Evolutionary conservation across 148 eudicot genomes (phyloP).

Genomic region (Vaccinium darrowii): DNA sequence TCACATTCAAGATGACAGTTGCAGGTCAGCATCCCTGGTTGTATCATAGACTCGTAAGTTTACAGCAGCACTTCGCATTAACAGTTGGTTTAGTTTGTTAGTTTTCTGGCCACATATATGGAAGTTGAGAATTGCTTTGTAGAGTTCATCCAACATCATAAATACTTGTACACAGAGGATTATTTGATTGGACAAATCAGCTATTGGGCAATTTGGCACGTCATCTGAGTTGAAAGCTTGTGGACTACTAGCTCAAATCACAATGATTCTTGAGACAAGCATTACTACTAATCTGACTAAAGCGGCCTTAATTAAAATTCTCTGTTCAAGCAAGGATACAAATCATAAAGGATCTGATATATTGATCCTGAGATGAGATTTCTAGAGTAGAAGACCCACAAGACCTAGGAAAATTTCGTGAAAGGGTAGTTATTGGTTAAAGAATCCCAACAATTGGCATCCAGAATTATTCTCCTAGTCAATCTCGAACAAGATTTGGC

Average conservation of each 20-base stretch:
- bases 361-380: not conserved
- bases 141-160: not conserved
- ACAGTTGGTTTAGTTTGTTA: not conserved
- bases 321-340: conserved; percentile 4
- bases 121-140: not conserved
- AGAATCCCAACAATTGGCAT: not conserved
- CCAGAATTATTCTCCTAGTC: not conserved
- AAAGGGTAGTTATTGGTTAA: not conserved
- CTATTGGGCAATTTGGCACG: not conserved
- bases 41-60: not conserved
- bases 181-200: conserved; percentile 8
- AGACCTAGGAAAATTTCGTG: not conserved
- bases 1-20: not conserved
- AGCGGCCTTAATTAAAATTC: not conserved
- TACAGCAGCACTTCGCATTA: not conserved
- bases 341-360: not conserved
- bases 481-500: not conserved
- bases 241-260: not conserved
- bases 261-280: not conserved
- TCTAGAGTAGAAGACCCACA: not conserved
- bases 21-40: conserved; percentile 1
- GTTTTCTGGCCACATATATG: not conserved
- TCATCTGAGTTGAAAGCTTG: not conserved
- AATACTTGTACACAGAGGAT: not conserved
- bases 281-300: not conserved